phyloP scores from a whole-genome alignment of 768 basidiomycete species.

The Lactarius deliciosus region DNA sequence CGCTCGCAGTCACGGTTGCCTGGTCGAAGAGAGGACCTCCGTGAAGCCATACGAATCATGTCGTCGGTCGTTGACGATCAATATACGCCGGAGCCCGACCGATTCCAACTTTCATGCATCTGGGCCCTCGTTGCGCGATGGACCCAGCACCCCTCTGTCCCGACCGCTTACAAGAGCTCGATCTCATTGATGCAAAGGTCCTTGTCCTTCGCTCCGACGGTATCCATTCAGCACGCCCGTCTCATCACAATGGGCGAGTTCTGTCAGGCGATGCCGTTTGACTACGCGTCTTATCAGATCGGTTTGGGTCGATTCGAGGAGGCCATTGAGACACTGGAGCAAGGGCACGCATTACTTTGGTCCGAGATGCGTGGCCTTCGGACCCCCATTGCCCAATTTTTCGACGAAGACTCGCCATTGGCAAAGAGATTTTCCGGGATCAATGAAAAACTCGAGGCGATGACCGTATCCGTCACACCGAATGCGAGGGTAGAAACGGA shows the following conservation, averaged over 20 bases:
- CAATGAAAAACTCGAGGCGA: too few species aligned
- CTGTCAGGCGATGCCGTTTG: not conserved
- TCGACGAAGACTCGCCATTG: not conserved
- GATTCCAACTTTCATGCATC: not conserved
- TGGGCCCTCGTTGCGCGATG: not conserved
- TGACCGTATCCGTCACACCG: too few species aligned
- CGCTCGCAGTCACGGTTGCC: not conserved
- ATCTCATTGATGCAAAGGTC: not conserved
- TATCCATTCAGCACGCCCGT: not conserved
- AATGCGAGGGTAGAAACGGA: too few species aligned
- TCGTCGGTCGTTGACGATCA: not conserved
- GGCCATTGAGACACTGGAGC: constrained; percentile 2
- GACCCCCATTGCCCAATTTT: not conserved
- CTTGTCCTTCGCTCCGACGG: not conserved
- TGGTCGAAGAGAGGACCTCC: not conserved
- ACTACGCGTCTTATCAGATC: not conserved
- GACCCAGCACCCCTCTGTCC: not conserved
- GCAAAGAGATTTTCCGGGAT: not conserved
- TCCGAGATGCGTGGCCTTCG: constrained; percentile 1
- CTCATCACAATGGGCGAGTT: not conserved
- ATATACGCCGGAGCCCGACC: not conserved
- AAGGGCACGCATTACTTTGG: not conserved
- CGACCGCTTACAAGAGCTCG: not conserved
- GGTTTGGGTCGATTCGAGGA: not conserved
- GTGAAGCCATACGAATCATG: not conserved